These are phyloP conservation scores for Candida dajiaensis DNA, from an alignment of 805 yeast species.

Conservation along the genomic window DNA sequence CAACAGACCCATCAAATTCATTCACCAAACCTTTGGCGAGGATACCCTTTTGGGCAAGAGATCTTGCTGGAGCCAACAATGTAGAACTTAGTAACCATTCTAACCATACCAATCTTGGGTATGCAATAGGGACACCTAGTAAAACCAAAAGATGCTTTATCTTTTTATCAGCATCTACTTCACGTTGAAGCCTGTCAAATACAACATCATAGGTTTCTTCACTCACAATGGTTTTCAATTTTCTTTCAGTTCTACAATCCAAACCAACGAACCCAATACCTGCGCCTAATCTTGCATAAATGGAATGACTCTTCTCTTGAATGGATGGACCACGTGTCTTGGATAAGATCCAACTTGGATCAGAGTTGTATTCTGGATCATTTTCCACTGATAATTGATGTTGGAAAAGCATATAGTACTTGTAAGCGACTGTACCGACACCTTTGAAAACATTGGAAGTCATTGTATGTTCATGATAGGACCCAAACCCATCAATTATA, in stretches of 20 bases:
- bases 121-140: constrained; percentile 92
- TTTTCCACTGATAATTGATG: constrained; percentile 61
- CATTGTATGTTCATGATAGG: constrained; percentile 78
- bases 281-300: constrained; percentile 69
- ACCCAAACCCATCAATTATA: constrained; percentile 93
- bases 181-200: constrained; percentile 54
- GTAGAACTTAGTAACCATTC: constrained; percentile 67
- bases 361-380: constrained; percentile 32
- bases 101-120: constrained; percentile 89
- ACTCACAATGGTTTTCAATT: constrained; percentile 48
- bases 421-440: constrained; percentile 75
- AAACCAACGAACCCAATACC: constrained; percentile 69
- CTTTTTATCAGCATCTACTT: constrained; percentile 42
- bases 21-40: constrained; percentile 71
- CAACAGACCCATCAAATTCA: constrained; percentile 88
- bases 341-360: constrained; percentile 61
- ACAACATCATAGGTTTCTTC: constrained; percentile 50
- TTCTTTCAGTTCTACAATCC: constrained; percentile 92
- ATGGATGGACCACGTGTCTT: constrained; percentile 61
- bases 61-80: constrained; percentile 58
- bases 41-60: constrained; percentile 53
- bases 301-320: constrained; percentile 57
- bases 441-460: constrained; percentile 55
- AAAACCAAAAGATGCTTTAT: constrained; percentile 74
- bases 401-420: constrained; percentile 87